Base-by-base conservation (phyloP, 345 rosid species). In the Heritiera littoralis region DNA sequence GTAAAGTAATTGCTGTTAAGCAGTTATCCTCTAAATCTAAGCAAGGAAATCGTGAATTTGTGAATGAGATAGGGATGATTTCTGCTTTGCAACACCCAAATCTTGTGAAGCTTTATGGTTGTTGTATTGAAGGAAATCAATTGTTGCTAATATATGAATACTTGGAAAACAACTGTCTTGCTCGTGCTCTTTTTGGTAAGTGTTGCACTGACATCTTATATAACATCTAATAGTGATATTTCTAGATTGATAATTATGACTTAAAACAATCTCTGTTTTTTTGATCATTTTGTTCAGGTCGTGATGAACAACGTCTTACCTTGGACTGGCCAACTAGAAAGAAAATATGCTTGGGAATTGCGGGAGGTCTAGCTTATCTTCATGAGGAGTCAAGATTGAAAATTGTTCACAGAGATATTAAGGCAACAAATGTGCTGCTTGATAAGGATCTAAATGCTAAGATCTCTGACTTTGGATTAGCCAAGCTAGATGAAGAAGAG, bases 401-500 rank as follows among this genome's bases (percentile, higher is more conserved):
- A 82, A 91, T 91, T 77, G 92, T 91, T 66, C 94, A 91, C 80
- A 85, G 94, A 78, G 94, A 91, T 76, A 91, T 89, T 11, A 91
- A 91, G 70, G 92, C 94, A 10, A 88, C 92, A 11, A 91, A 91
- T 78, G 95, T 91, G 78, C 85, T 91, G 72, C 94, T 91, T 49
- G 94, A 89, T 55, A 86, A 77, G 86, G 86, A 83, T 68, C 81
- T 91, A 65, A 87, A 82, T 82, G 91, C 94, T 35, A 91, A 91
- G 88, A 91, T 91, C 66, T 91, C 94, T 0, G 92, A 91, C 77
- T 91, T 90, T 67, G 94, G 94, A 77, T 82, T 91, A 67, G 94
- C 94, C 48, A 91, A 91, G 80, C 94, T 91, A 28, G 90, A 91
- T 69, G 94, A 91, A 79, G 94, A 88, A 78, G 94, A 89, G 84